These are phyloP conservation scores for Cryptococcus sp. DNA, from an alignment of 1,284 basidiomycete species.

Conservation along the genomic window DNA sequence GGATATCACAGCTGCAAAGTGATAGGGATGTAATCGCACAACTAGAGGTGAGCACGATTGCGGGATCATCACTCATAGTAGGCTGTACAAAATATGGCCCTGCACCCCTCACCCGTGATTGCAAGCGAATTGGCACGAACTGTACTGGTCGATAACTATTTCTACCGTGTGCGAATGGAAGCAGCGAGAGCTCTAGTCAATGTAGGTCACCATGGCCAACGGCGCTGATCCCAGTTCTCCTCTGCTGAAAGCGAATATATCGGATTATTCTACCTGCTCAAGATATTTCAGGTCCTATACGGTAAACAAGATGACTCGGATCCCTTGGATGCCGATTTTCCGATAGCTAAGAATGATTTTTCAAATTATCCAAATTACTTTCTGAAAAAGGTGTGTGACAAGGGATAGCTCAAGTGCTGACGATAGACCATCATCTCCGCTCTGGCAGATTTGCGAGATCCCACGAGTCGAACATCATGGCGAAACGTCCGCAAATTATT, in stretches of 20 bases:
- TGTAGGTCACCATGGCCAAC: slow-evolving; percentile 53
- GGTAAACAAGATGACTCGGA: slow-evolving; percentile 58
- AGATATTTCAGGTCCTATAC: slow-evolving; percentile 65
- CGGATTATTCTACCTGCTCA: slow-evolving; percentile 92
- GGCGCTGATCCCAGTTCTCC: slow-evolving; percentile 26
- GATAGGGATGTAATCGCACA: slow-evolving; percentile 98
- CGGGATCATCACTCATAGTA: slow-evolving; percentile 35
- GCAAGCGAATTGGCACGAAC: slow-evolving; percentile 88
- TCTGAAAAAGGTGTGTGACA: slow-evolving; percentile 69
- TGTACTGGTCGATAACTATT: slow-evolving; percentile 92
- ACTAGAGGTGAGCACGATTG: slow-evolving; percentile 64
- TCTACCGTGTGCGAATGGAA: slow-evolving; percentile 93
- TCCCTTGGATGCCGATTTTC: slow-evolving; percentile 74
- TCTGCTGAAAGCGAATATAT: slow-evolving; percentile 50
- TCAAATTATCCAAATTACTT: slow-evolving; percentile 89
- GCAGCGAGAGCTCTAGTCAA: slow-evolving; percentile 80
- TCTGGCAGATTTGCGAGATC: slow-evolving; percentile 34
- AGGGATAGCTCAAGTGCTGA: slow-evolving; percentile 1
- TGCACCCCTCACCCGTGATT: slow-evolving; percentile 79
- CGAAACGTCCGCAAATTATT: slow-evolving; percentile 84
- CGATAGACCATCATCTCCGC: slow-evolving; percentile 28
- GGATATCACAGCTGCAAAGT: slow-evolving; percentile 93
- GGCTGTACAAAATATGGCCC: slow-evolving; percentile 79
- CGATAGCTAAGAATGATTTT: slow-evolving; percentile 91
- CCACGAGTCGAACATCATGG: slow-evolving; percentile 52